Base-by-base conservation (phyloP, 257 asterid genomes). In the Przewalskia tangutica region DNA sequence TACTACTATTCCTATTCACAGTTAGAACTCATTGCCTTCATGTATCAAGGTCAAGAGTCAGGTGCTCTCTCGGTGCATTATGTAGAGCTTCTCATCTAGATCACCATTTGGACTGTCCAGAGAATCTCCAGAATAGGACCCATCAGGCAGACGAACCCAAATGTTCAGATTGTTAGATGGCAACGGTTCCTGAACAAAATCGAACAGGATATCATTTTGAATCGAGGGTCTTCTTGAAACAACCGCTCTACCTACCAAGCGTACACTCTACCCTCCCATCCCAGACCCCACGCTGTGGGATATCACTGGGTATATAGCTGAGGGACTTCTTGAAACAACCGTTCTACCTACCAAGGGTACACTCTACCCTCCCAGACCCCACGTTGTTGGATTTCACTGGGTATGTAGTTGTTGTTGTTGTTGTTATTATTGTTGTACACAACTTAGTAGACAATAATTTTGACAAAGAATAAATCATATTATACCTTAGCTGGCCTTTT, bases 61-160 rank as follows among this genome's bases (percentile, higher is more conserved):
- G 68, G 77, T 46, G 56, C 66, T 64, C 82, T 77, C 76, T 68
- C 65, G 9, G 77, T 7, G 58, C 53, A 79, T 38, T 38, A 38
- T 55, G 55, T 77, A 83, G 82, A 79, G 80, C 56, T 65, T 84
- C 77, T 85, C 93, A 12, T 93, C 92, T 13, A 86, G 82, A 81
- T 86, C 88, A 8, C 92, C 89, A 65, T 71, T 89, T 44, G 97
- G 96, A 89, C 97, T 92, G 81, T 93, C 97, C 77, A 95, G 90
- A 82, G 97, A 89, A 85, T 95, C 98, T 75, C 98, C 97, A 8
- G 73, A 68, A 59, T 93, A 95, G 20, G 97, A 89, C 42, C 98
- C 97, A 84, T 95, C 98, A 20, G 95, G 94, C 83, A 88, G 97
- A 50, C 97, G 90, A 84, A 95, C 88, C 64, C 93, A 92, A 54